A percentile compares a stretch with the other conserved stretches of the same genome.
Evolutionary conservation across 768 basidiomycete species (phyloP).

Genomic region (Russula sp.): DNA sequence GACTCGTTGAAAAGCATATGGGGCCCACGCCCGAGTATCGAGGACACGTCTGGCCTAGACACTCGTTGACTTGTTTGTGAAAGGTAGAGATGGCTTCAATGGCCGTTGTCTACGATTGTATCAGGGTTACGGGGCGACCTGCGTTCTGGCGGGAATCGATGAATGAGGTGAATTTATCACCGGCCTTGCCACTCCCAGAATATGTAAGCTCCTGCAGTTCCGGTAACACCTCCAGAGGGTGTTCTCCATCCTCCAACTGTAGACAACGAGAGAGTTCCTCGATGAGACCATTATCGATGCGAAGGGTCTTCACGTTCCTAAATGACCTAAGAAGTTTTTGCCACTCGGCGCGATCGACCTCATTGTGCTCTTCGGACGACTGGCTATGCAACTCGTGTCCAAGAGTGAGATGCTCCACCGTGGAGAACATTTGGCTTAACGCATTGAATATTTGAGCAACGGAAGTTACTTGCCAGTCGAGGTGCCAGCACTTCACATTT

Average conservation of each 20-base stretch:
- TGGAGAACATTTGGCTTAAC: not conserved
- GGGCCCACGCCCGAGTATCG: no score
- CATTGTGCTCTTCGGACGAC: not conserved
- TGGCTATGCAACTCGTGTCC: not conserved
- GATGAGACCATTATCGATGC: not conserved
- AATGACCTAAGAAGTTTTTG: not conserved
- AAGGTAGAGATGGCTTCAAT: no score
- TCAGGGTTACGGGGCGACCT: not conserved
- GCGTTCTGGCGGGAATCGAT: not conserved
- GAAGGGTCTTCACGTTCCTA: not conserved
- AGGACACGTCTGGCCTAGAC: no score
- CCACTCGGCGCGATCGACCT: not conserved
- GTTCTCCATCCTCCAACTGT: not conserved
- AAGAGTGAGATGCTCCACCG: not conserved
- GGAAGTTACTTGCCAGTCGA: not conserved
- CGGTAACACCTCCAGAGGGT: not conserved
- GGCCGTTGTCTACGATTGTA: no score
- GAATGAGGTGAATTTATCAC: not conserved
- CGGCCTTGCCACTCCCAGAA: not conserved
- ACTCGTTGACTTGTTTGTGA: no score
- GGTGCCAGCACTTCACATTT: not conserved
- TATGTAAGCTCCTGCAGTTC: not conserved
- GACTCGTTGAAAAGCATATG: no score
- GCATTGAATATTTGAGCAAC: not conserved
- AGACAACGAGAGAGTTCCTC: not conserved